Conservation (phyloP, 768 basidiomycete species). For the Strobilomyces dryophilus region DNA sequence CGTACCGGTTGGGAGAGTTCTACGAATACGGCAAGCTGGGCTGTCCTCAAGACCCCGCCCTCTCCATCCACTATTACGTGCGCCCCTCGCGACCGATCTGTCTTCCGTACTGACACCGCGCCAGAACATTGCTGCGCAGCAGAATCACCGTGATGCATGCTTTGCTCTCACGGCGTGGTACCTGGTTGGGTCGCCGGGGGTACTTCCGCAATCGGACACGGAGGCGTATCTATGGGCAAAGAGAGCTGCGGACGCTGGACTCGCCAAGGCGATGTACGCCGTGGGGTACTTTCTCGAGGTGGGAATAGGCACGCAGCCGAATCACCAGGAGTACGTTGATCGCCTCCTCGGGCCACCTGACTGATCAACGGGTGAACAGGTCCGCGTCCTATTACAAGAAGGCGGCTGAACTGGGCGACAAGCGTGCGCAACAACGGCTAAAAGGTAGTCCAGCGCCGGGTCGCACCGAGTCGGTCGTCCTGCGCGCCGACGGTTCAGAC, state of each 20-base stretch:
- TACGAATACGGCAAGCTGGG: constrained; percentile 99
- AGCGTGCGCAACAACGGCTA: constrained; percentile 84
- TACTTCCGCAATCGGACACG: constrained; percentile 96
- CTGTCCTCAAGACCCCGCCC: constrained; percentile 93
- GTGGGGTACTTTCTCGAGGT: constrained; percentile 97
- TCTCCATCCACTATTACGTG: constrained; percentile 99
- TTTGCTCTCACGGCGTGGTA: constrained; percentile 99
- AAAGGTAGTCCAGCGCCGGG: constrained; percentile 57
- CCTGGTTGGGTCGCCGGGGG: constrained; percentile 95
- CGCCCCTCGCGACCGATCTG: constrained; percentile 30
- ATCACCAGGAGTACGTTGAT: constrained; percentile 58
- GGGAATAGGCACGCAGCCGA: constrained; percentile 76
- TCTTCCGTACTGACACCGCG: constrained; percentile 13
- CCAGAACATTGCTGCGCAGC: constrained; percentile 97
- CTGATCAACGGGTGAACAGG: constrained; percentile 34
- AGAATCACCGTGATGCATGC: constrained; percentile 94
- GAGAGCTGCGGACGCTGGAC: constrained; percentile 87
- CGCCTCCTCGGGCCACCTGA: too few relatives aligned
- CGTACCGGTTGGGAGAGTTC: constrained; percentile 93
- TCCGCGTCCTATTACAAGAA: constrained; percentile 81
- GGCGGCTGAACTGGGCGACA: constrained; percentile 90
- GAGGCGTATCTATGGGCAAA: constrained; percentile 98
- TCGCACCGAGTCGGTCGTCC: constrained; percentile 57
- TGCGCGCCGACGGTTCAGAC: constrained; percentile 47
- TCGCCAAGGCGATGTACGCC: constrained; percentile 96